These are phyloP conservation scores for Neurospora tetraspora DNA, from an alignment of 495 filamentous ascomycete species.

Conservation along the genomic window DNA sequence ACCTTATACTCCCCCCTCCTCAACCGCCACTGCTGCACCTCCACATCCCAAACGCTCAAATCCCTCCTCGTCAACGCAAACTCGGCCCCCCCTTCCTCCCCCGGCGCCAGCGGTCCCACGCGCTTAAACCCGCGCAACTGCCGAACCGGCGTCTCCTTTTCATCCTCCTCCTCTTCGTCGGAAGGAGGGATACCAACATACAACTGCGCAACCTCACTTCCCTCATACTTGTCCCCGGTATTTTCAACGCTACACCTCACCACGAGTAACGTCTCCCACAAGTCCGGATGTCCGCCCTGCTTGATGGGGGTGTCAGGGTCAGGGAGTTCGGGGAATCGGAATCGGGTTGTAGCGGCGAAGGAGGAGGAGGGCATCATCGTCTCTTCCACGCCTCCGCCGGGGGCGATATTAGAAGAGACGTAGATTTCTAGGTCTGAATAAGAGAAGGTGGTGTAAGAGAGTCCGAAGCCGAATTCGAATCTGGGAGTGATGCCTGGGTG, in stretches of 20 bases:
- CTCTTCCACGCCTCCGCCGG: too few relatives aligned
- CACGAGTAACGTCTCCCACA: slow-evolving; percentile 52
- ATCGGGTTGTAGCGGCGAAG: background rate
- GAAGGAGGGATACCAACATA: slow-evolving; percentile 41
- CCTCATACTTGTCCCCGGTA: slow-evolving; percentile 44
- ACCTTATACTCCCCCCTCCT: slow-evolving; percentile 32
- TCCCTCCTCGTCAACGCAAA: slow-evolving; percentile 47
- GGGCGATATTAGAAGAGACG: background rate
- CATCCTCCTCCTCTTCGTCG: background rate
- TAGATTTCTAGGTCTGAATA: background rate
- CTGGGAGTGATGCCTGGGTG: slow-evolving; percentile 50
- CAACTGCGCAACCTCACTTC: slow-evolving; percentile 48
- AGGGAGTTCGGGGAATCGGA: slow-evolving; percentile 7
- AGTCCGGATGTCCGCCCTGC: slow-evolving; percentile 61
- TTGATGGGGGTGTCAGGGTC: slow-evolving; percentile 2
- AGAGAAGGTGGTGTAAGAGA: slow-evolving; percentile 60
- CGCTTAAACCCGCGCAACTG: slow-evolving; percentile 52
- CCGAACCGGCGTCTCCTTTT: slow-evolving; percentile 28
- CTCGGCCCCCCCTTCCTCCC: slow-evolving; percentile 26
- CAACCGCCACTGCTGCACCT: slow-evolving; percentile 77
- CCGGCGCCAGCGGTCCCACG: slow-evolving; percentile 28
- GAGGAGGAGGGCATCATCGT: too few relatives aligned
- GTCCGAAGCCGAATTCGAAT: slow-evolving; percentile 71
- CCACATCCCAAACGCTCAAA: slow-evolving; percentile 70
- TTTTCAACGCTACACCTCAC: slow-evolving; percentile 56